These are phyloP conservation scores for Mycena galopus DNA, from an alignment of 768 basidiomycete genomes.

Conservation along the genomic window DNA sequence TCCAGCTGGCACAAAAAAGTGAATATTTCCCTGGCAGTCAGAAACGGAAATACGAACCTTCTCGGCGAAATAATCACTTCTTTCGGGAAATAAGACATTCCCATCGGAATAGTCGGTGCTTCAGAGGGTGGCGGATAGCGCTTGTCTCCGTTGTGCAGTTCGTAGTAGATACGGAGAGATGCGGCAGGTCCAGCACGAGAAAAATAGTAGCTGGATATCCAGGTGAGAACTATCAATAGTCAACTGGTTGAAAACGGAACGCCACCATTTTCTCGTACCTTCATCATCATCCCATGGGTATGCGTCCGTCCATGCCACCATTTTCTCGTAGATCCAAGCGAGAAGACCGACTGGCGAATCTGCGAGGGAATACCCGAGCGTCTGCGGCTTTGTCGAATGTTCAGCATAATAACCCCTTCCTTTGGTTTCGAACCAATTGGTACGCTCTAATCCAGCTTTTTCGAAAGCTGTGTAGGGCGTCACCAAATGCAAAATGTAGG, in stretches of 20 bases:
- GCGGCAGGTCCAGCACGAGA: constrained; percentile 71
- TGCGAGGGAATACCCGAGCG: constrained; percentile 56
- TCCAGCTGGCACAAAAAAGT: constrained; percentile 27
- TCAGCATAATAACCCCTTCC: constrained; percentile 45
- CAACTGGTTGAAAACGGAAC: constrained; percentile 3
- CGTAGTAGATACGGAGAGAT: constrained; percentile 70
- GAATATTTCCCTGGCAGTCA: constrained; percentile 38
- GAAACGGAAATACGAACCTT: constrained; percentile 33
- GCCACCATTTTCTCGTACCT: constrained; percentile 50
- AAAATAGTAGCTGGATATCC: constrained; percentile 73
- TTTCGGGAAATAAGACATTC: constrained; percentile 62
- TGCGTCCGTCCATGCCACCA: constrained; percentile 51
- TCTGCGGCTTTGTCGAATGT: constrained; percentile 54
- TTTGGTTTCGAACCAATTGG: constrained; percentile 35
- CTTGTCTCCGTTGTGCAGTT: constrained; percentile 45
- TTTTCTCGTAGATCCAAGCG: constrained; percentile 43
- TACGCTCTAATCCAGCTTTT: constrained; percentile 39
- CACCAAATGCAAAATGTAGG: constrained; percentile 15
- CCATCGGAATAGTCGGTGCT: constrained; percentile 55
- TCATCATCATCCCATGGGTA: constrained; percentile 66
- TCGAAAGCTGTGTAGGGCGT: constrained; percentile 35
- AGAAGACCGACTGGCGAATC: constrained; percentile 61
- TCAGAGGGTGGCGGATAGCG: constrained; percentile 3
- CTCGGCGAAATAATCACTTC: constrained; percentile 49
- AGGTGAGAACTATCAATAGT: constrained; percentile 63